Evolutionary conservation across 169 alveolate genomes (phyloP).

Genomic region (Plasmodium falciparum): DNA sequence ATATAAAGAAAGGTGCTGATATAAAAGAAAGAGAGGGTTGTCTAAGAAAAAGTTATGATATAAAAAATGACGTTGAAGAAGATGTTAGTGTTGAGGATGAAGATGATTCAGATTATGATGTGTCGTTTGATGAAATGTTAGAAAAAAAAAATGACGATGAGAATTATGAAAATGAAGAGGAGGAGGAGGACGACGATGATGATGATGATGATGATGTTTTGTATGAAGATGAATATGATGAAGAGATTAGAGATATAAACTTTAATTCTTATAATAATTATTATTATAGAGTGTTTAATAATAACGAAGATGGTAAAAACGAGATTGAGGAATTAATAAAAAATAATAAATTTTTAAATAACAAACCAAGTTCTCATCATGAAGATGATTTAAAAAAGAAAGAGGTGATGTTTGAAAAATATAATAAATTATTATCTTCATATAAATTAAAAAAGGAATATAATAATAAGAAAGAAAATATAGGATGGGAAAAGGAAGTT

Average conservation of each 20-base stretch:
- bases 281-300: slow-evolving; percentile 21
- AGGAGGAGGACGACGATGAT: no score
- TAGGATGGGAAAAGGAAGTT: neutral
- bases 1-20: neutral
- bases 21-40: slow-evolving; percentile 6
- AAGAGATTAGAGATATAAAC: slow-evolving; percentile 20
- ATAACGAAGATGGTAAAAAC: slow-evolving; percentile 16
- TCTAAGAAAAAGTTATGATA: neutral
- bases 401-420: slow-evolving; percentile 36
- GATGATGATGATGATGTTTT: slow-evolving; percentile 34
- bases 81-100: neutral
- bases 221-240: slow-evolving; percentile 43
- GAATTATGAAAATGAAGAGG: slow-evolving; percentile 13
- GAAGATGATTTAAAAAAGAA: slow-evolving; percentile 16
- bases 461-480: neutral
- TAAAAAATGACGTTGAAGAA: neutral
- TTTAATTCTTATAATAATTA: slow-evolving; percentile 61
- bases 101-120: slow-evolving; percentile 19
- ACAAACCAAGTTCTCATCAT: neutral
- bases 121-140: neutral
- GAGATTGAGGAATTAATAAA: neutral
- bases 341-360: neutral
- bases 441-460: slow-evolving; percentile 17
- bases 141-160: slow-evolving; percentile 41
- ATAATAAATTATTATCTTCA: slow-evolving; percentile 29